A percentile compares a stretch with the other conserved stretches of the same genome.
These are phyloP conservation scores for Zasmidium cellare DNA, from an alignment of 2,329 filamentous ascomycete species.

Conservation along the genomic window DNA sequence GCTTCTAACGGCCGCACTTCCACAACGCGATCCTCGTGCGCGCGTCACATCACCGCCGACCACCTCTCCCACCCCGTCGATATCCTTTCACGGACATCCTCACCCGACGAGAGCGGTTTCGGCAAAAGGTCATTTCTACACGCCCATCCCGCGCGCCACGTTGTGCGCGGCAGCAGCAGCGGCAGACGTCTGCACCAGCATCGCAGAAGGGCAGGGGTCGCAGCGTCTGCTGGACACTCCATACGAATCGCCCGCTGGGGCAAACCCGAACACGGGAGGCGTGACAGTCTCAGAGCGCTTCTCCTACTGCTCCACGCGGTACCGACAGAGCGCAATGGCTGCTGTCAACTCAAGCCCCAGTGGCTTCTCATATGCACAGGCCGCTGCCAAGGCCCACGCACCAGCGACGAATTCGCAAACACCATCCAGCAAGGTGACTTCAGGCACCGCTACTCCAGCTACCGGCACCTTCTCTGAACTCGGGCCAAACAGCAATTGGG, in stretches of 20 bases:
- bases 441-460: slow-evolving; percentile 44
- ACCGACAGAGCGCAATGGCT: slow-evolving; percentile 26
- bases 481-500: slow-evolving; percentile 43
- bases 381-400: slow-evolving; percentile 73
- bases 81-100: not conserved
- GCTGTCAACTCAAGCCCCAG: slow-evolving; percentile 30
- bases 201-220: slow-evolving; percentile 8
- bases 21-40: not conserved
- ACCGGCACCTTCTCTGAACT: slow-evolving; percentile 39
- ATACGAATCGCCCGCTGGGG: slow-evolving; percentile 25
- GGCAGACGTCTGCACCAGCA: slow-evolving; percentile 3
- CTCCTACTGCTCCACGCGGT: slow-evolving; percentile 9
- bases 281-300: slow-evolving; percentile 15
- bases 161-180: slow-evolving; percentile 8
- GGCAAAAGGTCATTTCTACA: not conserved
- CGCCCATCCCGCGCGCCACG: not conserved
- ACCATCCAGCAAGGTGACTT: slow-evolving; percentile 46
- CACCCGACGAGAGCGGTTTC: not conserved
- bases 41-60: not conserved
- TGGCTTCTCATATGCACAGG: slow-evolving; percentile 89
- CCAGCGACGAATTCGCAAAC: slow-evolving; percentile 47
- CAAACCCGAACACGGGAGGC: slow-evolving; percentile 23
- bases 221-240: slow-evolving; percentile 25
- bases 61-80: not conserved
- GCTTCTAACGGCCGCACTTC: not conserved